Evolutionary conservation across 371 early-diverging fungal species (phyloP).

Genomic region (Massospora cicadina): DNA sequence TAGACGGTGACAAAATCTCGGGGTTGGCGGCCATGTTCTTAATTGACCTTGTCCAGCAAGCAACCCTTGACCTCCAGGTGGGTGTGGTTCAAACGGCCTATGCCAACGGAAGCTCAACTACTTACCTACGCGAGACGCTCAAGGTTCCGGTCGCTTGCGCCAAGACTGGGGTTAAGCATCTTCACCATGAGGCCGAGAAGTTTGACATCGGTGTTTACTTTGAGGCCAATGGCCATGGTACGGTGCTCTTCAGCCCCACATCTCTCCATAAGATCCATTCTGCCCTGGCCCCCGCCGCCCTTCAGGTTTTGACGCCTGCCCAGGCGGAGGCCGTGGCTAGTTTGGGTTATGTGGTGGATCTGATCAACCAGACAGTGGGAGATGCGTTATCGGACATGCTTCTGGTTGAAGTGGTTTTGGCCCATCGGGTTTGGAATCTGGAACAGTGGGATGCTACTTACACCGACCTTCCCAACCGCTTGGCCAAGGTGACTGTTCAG

Average conservation of each 20-base stretch:
- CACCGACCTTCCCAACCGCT: constrained; percentile 82
- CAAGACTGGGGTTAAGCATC: constrained; percentile 98
- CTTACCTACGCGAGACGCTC: constrained; percentile 69
- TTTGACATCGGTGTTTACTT: constrained; percentile 99
- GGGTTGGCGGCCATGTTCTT: constrained; percentile 84
- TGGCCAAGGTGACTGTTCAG: constrained; percentile 87
- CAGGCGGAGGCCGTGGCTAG: constrained; percentile 58
- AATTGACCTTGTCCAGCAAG: constrained; percentile 61
- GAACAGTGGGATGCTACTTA: constrained; percentile 86
- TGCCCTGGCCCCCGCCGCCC: constrained; percentile 28
- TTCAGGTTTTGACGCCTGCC: constrained; percentile 27
- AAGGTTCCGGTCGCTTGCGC: constrained; percentile 87
- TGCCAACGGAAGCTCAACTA: constrained; percentile 92
- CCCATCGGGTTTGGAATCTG: constrained; percentile 55
- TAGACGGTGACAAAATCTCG: constrained; percentile 97
- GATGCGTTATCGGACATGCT: constrained; percentile 98
- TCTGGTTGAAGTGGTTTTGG: constrained; percentile 83
- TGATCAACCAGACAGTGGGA: constrained; percentile 96
- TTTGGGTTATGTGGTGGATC: constrained; percentile 63
- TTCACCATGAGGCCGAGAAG: constrained; percentile 93
- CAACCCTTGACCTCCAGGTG: constrained; percentile 61
- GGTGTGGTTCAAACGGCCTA: constrained; percentile 99
- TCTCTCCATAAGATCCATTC: constrained; percentile 60
- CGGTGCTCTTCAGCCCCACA: constrained; percentile 80
- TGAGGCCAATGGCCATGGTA: constrained; percentile 99